A percentile compares a stretch with the other conserved stretches of the same genome.
phyloP scores from a whole-genome alignment of 805 yeast genomes.

The Ogataea trehalophila region DNA sequence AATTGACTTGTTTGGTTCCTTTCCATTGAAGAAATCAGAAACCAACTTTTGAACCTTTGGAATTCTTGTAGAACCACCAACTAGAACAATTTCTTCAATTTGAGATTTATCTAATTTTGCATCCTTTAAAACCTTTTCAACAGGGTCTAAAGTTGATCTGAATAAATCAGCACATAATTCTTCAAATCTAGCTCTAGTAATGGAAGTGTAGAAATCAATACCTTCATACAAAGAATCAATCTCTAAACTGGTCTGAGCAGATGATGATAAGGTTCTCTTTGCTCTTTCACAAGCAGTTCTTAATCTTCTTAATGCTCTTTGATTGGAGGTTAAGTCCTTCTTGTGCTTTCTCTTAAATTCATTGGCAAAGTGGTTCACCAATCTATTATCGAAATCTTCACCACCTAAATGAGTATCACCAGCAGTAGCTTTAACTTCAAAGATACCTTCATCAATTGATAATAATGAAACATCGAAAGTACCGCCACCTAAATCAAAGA shows the following conservation, averaged over 20 bases:
- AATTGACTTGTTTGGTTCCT: slow-evolving; percentile 93
- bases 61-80: slow-evolving; percentile 98
- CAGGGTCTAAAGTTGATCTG: slow-evolving; percentile 92
- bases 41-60: slow-evolving; percentile 95
- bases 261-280: slow-evolving; percentile 95
- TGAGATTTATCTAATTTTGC: slow-evolving; percentile 86
- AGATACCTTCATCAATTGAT: slow-evolving; percentile 92
- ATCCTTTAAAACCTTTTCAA: slow-evolving; percentile 89
- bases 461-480: slow-evolving; percentile 91
- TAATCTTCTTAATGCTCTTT: slow-evolving; percentile 96
- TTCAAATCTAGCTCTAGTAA: slow-evolving; percentile 97
- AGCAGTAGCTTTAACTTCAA: slow-evolving; percentile 92
- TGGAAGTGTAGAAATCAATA: slow-evolving; percentile 91
- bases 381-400: slow-evolving; percentile 97
- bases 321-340: slow-evolving; percentile 89
- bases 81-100: slow-evolving; percentile 89
- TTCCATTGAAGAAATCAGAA: slow-evolving; percentile 94
- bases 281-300: slow-evolving; percentile 99
- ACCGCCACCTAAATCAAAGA: slow-evolving; percentile 81
- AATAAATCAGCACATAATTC: slow-evolving; percentile 91
- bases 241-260: slow-evolving; percentile 92
- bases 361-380: slow-evolving; percentile 86
- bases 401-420: slow-evolving; percentile 95
- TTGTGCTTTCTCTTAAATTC: slow-evolving; percentile 98
- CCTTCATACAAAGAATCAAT: slow-evolving; percentile 94